Evolutionary conservation across 495 filamentous ascomycete species (phyloP).

Genomic region (Xylaria scruposa): DNA sequence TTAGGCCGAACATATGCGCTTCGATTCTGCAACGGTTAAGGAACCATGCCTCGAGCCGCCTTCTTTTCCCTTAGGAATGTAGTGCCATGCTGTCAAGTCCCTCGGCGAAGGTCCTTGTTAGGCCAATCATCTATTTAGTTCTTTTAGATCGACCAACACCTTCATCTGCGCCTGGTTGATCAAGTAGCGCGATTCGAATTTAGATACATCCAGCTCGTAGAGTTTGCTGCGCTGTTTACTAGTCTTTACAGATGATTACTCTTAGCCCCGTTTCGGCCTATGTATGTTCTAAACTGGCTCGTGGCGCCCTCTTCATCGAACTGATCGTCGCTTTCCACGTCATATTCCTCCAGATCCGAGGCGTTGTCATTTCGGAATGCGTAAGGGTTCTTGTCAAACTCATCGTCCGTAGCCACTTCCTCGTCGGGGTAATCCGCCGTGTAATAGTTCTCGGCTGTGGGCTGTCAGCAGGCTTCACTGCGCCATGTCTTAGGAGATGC

Average conservation of each 20-base stretch:
- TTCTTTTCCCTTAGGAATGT: not conserved
- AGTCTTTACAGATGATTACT: conserved; percentile 29
- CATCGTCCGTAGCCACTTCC: conserved; percentile 61
- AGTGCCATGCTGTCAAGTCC: not conserved
- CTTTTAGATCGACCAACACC: not conserved
- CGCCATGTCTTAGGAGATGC: not conserved
- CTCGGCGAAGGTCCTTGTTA: not conserved
- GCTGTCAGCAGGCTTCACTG: conserved; percentile 21
- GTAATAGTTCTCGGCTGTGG: conserved; percentile 62
- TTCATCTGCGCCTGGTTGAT: not conserved
- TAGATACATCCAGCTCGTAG: not conserved
- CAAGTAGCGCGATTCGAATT: conserved; percentile 5
- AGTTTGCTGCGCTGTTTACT: not conserved
- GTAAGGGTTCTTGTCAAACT: conserved; percentile 54
- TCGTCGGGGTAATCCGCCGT: conserved; percentile 63
- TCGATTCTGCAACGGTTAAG: not conserved
- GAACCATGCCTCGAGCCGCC: not conserved
- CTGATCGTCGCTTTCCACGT: conserved; percentile 35
- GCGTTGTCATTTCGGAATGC: conserved; percentile 51
- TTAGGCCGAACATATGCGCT: not conserved
- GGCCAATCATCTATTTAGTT: not conserved
- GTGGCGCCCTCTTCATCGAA: conserved; percentile 30
- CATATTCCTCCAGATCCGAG: conserved; percentile 54
- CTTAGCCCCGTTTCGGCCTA: conserved; percentile 31
- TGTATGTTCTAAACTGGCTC: conserved; percentile 34